Evolutionary conservation across 305 asterid genomes (phyloP), one percentile per base, ranked within the genome.

Genomic region (Petunia hybrid): DNA sequence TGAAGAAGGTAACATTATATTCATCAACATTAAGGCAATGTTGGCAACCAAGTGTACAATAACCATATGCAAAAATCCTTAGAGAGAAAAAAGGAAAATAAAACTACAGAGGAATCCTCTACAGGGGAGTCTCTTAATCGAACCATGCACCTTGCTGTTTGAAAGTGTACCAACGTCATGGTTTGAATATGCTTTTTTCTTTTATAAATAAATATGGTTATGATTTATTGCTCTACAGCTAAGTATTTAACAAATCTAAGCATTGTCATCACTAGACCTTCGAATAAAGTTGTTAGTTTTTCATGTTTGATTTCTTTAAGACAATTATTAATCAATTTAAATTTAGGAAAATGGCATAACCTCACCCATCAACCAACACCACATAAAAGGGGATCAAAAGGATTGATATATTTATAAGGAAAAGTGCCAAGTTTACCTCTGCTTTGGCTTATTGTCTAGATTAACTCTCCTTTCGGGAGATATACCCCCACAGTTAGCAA

Each of bases 321-420:
- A 12, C 46, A 51, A 56, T 73, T 51, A 14, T 22, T 22, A 51
- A 48, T 31, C 46, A 73, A 73, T 73, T 51, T 13, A 73, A 51
- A 51, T 51, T 13, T 73, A 73, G 6, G 36, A 36, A 13, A 36
- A 38, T 10, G 14, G 31, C 63, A 73, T 48, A 7, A 73, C 77
- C 16, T 45, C 42, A 6, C 63, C 78, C 12, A 3, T 51, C 60
- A 16, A 73, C 36, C 40, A 8, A 35, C 35, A 7, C 78, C 43
- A 51, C 63, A 73, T 51, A 51, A 70, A 71, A 35, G 13, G n/a
- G 59, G 78, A 73, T 51, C 38, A 16, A 22, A 60, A 63, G 69
- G 16, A 51, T 62, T 36, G 36, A 73, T 71, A 51, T 31, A 35
- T 46, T 35, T 14, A 22, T 22, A 22, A 22, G 31, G 31, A 22